phyloP scores from a whole-genome alignment of 345 rosid species.

The Moricandia arvensis region DNA sequence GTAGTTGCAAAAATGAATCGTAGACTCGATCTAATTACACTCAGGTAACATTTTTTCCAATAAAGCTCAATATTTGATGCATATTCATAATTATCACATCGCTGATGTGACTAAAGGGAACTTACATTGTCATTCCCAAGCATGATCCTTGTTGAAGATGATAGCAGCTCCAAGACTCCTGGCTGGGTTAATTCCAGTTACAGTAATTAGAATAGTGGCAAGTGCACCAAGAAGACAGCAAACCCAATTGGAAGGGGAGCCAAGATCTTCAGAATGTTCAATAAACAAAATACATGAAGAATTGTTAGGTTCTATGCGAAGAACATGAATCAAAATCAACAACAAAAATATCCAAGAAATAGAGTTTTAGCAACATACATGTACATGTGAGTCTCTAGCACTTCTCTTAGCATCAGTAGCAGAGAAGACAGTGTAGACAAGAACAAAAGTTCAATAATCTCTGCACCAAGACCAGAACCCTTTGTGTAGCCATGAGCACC shows the following conservation, averaged over 20 bases:
- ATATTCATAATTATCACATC: neutral
- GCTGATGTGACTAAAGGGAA: neutral
- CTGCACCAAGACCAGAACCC: constrained; percentile 74
- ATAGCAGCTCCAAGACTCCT: constrained; percentile 78
- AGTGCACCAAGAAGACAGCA: constrained; percentile 69
- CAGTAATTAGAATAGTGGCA: constrained; percentile 73
- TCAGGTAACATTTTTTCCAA: neutral
- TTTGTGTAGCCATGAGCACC: constrained; percentile 62
- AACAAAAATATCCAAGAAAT: neutral
- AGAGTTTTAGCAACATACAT: constrained; percentile 41
- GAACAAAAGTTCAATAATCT: constrained; percentile 64
- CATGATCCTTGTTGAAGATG: constrained; percentile 48
- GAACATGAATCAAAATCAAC: neutral
- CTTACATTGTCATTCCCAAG: constrained; percentile 66
- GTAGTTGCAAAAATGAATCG: too few relatives aligned
- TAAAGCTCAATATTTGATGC: neutral
- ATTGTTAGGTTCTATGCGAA: neutral
- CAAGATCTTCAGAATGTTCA: constrained; percentile 43
- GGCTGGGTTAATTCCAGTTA: constrained; percentile 73
- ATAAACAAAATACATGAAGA: neutral
- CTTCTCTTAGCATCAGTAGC: constrained; percentile 79
- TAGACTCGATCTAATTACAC: too few relatives aligned
- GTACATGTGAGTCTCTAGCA: constrained; percentile 80
- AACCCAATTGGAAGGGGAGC: constrained; percentile 80
- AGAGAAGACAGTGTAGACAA: constrained; percentile 72